A percentile compares a stretch with the other conserved stretches of the same genome.
Conservation (phyloP, 331 rosid species). For the Quercus lobata region DNA sequence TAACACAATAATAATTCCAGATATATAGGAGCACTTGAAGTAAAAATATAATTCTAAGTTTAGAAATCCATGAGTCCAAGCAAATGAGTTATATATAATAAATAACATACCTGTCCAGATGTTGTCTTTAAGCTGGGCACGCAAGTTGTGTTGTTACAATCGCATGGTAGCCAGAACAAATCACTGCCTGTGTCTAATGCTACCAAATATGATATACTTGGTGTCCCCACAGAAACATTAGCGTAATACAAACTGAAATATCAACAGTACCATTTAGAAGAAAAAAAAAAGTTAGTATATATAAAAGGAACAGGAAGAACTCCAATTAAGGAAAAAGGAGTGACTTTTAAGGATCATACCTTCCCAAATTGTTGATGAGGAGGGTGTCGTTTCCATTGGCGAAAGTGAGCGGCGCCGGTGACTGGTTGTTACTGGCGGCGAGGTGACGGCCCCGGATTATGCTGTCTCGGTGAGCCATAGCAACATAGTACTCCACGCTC, state of each 20-base stretch:
- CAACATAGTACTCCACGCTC: too few species aligned
- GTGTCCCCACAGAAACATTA: constrained; percentile 66
- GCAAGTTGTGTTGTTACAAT: constrained; percentile 51
- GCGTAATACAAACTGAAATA: constrained; percentile 86
- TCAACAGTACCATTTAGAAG: background rate
- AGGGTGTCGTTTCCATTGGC: too few species aligned
- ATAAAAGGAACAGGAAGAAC: too few species aligned
- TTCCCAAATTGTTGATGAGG: too few species aligned
- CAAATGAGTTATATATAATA: background rate
- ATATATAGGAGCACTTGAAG: too few species aligned
- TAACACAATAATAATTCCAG: background rate
- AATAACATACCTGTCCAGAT: constrained; percentile 27
- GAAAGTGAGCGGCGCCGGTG: too few species aligned
- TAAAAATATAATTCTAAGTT: too few species aligned
- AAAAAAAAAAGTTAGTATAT: background rate
- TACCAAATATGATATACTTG: constrained; percentile 39
- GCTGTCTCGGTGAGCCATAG: too few species aligned
- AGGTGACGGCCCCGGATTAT: too few species aligned
- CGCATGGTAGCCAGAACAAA: constrained; percentile 93
- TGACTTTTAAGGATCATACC: constrained; percentile 14
- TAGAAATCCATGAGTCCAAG: too few species aligned
- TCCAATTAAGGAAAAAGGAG: too few species aligned
- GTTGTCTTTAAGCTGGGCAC: constrained; percentile 1
- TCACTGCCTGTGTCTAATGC: constrained; percentile 96
- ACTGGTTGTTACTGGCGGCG: too few species aligned